phyloP scores from a whole-genome alignment of 179 eudicot species.

The Patellifolia procumbens region DNA sequence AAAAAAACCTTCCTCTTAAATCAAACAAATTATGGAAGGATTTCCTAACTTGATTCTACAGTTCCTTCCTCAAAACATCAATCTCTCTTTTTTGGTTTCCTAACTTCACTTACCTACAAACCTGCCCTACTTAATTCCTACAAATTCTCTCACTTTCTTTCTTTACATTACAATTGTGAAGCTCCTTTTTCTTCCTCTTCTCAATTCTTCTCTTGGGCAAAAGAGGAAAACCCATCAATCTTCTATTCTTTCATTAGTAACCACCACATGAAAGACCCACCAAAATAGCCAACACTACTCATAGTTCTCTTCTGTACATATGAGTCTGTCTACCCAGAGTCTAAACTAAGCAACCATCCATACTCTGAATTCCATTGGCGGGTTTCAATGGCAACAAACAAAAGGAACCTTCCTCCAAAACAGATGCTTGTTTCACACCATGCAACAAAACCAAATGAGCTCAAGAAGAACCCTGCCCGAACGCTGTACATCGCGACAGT shows the following conservation, averaged over 20 bases:
- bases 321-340: constrained; percentile 3
- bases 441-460: background rate
- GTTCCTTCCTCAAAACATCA: background rate
- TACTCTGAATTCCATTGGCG: constrained; percentile 6
- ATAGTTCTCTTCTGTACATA: constrained; percentile 21
- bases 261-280: constrained; percentile 5
- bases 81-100: background rate
- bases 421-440: constrained; percentile 15
- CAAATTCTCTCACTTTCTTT: constrained; percentile 3
- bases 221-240: constrained; percentile 11
- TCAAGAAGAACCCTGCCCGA: background rate
- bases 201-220: constrained; percentile 7
- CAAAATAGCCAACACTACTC: background rate
- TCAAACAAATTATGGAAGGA: constrained; percentile 30
- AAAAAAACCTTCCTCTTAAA: constrained; percentile 17
- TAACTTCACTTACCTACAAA: constrained; percentile 25
- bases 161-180: constrained; percentile 21
- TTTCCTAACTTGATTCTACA: constrained; percentile 10
- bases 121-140: constrained; percentile 28
- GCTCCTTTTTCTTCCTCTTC: constrained; percentile 2
- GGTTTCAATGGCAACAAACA: constrained; percentile 11
- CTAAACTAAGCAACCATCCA: constrained; percentile 22
- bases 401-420: background rate
- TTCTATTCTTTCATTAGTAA: background rate
- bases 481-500: background rate